Evolutionary conservation across 495 filamentous ascomycete genomes (phyloP).

Genomic region (Xylaria nigripes): DNA sequence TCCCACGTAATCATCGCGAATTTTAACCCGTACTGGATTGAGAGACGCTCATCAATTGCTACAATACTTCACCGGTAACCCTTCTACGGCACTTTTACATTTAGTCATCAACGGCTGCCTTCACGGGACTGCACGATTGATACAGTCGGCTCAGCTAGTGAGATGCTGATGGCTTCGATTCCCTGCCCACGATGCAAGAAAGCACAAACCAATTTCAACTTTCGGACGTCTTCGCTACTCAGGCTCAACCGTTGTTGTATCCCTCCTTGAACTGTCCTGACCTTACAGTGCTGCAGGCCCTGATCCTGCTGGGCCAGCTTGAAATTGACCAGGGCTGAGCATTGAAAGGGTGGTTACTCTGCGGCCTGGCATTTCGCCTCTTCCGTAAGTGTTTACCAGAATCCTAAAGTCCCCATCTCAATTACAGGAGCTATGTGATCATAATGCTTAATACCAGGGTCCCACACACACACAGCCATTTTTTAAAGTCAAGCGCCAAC

Average conservation of each 20-base stretch:
- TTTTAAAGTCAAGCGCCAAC: background rate
- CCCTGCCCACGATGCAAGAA: slow-evolving; percentile 9
- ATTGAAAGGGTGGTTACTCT: slow-evolving; percentile 29
- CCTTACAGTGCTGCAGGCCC: slow-evolving; percentile 26
- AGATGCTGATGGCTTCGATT: slow-evolving; percentile 5
- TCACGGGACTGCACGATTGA: background rate
- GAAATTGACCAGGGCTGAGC: slow-evolving; percentile 26
- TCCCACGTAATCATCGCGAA: too few species aligned
- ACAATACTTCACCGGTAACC: background rate
- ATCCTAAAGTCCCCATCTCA: background rate
- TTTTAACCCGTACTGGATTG: too few species aligned
- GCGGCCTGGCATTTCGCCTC: slow-evolving; percentile 28
- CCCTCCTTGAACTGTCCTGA: slow-evolving; percentile 25
- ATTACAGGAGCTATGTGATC: background rate
- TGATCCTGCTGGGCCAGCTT: slow-evolving; percentile 25
- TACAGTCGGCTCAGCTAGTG: background rate
- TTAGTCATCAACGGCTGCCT: background rate
- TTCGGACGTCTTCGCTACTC: slow-evolving; percentile 26
- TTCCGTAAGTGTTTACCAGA: slow-evolving; percentile 11
- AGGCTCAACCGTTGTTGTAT: slow-evolving; percentile 26
- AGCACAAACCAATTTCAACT: too few species aligned
- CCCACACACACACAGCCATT: background rate
- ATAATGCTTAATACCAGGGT: background rate
- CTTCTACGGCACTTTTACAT: background rate
- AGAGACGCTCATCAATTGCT: background rate